Evolutionary conservation across 257 asterid genomes (phyloP), one percentile per base, ranked within the genome.

Genomic region (Handroanthus guayacan): DNA sequence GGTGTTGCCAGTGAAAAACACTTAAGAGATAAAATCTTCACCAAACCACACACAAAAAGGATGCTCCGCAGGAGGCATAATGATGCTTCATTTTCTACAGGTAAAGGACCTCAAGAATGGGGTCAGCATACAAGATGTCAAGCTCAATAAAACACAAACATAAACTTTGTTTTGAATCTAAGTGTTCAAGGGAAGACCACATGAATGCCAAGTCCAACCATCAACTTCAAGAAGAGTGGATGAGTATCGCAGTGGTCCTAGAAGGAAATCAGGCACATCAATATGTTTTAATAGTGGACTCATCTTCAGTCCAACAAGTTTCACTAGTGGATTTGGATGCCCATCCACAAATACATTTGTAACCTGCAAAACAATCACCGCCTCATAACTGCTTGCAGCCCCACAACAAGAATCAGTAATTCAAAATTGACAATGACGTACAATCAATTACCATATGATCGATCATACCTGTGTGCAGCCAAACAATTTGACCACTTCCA

Each of bases 381-480:
- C 34, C 36, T 61, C 78, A 36, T 61, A 7, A 43, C 31, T 34
- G 1, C 7, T 60, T 11, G 51, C 50, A 25, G 31, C 39, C 51
- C 50, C 9, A 47, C 47, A 74, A 69, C 25, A 17, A 20, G 34
- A 31, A 3, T 12, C 36, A 10, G n/a, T 31, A 41, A 58, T 34
- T 16, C 18, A 51, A 20, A 47, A 45, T 51, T 7, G 43, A 56
- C 57, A 55, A 39, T 44, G 44, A 62, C 13, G 38, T 51, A 12
- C 5, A 56, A 80, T 36, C 60, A 67, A 70, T 57, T 71, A 52
- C 25, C 65, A 68, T 44, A 74, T 25, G 31, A 25, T 25, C 31
- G 31, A 25, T 25, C 31, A 25, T 83, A 94, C 98, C 97, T 92
- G 98, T 31, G 96, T 82, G 79, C 98, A 95, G 51, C 98, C 99